Evolutionary conservation across 805 yeast species (phyloP).

Genomic region (Hyphopichia homilentoma): DNA sequence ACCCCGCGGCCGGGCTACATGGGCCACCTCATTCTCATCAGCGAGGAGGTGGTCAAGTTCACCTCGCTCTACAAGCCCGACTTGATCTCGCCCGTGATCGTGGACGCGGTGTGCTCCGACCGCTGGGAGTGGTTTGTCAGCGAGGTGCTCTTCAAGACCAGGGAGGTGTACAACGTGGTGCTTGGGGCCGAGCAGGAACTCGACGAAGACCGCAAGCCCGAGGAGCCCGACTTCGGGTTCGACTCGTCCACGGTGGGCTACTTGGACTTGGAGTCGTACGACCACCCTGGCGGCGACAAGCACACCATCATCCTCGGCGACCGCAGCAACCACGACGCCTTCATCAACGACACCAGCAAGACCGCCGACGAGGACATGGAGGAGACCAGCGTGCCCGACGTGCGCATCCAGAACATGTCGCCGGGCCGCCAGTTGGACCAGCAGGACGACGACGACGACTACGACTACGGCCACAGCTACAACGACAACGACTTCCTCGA

Average conservation of each 20-base stretch:
- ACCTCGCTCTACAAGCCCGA: conserved; percentile 58
- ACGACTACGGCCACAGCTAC: conserved; percentile 10
- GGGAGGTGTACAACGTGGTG: conserved; percentile 55
- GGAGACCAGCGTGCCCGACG: conserved; percentile 14
- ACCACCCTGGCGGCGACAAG: conserved; percentile 21
- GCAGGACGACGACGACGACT: conserved; percentile 20
- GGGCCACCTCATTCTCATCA: conserved; percentile 93
- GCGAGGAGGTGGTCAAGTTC: conserved; percentile 95
- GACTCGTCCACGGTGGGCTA: conserved; percentile 37
- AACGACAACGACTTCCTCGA: conserved; percentile 32
- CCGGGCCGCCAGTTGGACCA: conserved; percentile 19
- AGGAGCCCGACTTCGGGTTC: conserved; percentile 21
- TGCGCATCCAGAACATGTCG: conserved; percentile 28
- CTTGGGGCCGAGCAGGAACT: conserved; percentile 42
- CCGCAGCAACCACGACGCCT: conserved; percentile 28
- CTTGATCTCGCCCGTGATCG: conserved; percentile 51
- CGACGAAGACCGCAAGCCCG: conserved; percentile 31
- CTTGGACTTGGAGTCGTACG: conserved; percentile 34
- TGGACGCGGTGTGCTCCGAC: conserved; percentile 44
- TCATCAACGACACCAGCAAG: conserved; percentile 18
- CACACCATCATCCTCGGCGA: conserved; percentile 33
- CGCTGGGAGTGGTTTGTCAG: conserved; percentile 51
- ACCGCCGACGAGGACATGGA: conserved; percentile 15
- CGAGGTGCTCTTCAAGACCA: conserved; percentile 45
- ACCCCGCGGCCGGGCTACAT: conserved; percentile 83